Base-by-base conservation (phyloP, 2,329 filamentous ascomycete genomes). In the Curvularia sp. region DNA sequence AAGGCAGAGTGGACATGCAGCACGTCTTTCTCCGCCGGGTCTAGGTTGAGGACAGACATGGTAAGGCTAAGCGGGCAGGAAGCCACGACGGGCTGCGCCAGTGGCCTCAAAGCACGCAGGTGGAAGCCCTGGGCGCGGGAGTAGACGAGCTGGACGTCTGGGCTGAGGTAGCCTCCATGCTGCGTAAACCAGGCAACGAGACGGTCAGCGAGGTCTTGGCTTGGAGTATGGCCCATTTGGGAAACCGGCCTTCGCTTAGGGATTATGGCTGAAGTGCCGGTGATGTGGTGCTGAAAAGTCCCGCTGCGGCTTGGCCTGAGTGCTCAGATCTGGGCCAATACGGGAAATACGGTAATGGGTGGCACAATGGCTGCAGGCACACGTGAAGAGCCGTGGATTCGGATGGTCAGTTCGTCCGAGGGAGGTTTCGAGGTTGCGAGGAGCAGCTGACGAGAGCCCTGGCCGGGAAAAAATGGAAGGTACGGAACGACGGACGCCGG, bases 11-110 rank as follows among this genome's bases (percentile, higher is more conserved):
- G 58, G 20, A 73, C 53, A 50, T 64, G 61, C 35, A 69, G 51
- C 22, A 75, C 70, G 31, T 60, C 54, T 55, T 66, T 62, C 54
- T 72, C 68, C 3, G 51, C 49, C n/a, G 66, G 68, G 55, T 71
- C 68, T 65, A 75, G 66, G 49, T 75, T 77, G 48, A 77, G 71
- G 63, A 64, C 63, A 10, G 76, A 78, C 3, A 78, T 62, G 4
- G 75, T 74, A 26, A 77, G 66, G 38, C 58, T 62, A 28, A 76
- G 55, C 9, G 75, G 76, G 52, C 75, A 76, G 30, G 57, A 68
- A 46, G 66, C 73, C 20, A 75, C 66, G 30, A 62, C 52, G 35
- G 69, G 61, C 52, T 66, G 64, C 55, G 18, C 57, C 39, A 70
- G 61, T 22, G 63, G 61, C 39, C 61, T 62, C 15, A 58, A 39